Evolutionary conservation across 805 yeast species (phyloP), one percentile per base, ranked within the genome.

Genomic region (Saccharomycopsis capsularis): DNA sequence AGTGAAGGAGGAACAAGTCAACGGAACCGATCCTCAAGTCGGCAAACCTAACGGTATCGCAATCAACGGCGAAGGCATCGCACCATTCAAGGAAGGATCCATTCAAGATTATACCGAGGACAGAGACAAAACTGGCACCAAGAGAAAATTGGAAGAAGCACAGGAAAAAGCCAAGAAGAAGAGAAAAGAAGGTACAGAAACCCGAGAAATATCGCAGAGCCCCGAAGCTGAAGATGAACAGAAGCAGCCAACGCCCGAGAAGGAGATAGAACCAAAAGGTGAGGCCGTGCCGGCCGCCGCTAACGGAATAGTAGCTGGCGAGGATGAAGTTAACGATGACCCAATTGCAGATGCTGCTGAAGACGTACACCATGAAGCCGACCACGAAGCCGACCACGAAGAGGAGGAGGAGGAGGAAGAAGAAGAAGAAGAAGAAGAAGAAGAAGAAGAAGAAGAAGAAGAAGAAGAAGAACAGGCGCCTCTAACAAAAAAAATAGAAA

Each of bases 381-480:
- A 11, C 3, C 46, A 24, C 15, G 29, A 19, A n/a, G 29, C 30
- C 21, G 25, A 24, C 40, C 34, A 41, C 6, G 19, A 55, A 19
- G 47, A 54, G 15, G 48, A 48, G 13, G 58, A 57, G 2, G 61
- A 56, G 11, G 60, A 55, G 23, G 60, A 56, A 7, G 41, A 54
- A n/a, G 57, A 51, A 45, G 55, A 46, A 21, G 62, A 50, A 6
- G 63, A 59, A 37, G 62, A 56, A 16, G 60, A 53, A 19, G 61
- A 46, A 16, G 57, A 52, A 21, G 62, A 58, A 13, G 62, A 56
- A 9, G 65, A 57, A n/a, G 50, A 41, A 44, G 44, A 59, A 21
- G 56, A 55, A n/a, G 57, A 47, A n/a, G 63, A 60, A 13, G 65
- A 59, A 3, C 57, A 53, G 22, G 51, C 47, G n/a, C 61, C 52